phyloP scores from a whole-genome alignment of 2,329 filamentous ascomycete genomes.

The Coccinonectria pachysandricola region DNA sequence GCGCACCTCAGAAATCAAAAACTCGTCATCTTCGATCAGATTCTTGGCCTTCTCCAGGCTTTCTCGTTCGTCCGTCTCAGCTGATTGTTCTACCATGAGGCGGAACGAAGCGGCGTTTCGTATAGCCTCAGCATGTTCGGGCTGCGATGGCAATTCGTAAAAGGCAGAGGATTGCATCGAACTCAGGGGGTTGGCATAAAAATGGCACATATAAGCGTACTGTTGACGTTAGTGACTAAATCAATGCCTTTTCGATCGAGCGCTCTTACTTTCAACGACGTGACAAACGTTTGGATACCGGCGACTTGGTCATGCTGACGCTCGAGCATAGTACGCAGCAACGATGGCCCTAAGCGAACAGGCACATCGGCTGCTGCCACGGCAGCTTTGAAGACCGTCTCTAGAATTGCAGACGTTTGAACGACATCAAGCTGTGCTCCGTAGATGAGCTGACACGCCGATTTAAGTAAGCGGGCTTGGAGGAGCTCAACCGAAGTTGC shows the following conservation, averaged over 20 bases:
- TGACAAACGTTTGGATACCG: slow-evolving; percentile 62
- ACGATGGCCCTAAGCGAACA: slow-evolving; percentile 51
- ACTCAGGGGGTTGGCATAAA: slow-evolving; percentile 67
- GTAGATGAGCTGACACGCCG: slow-evolving; percentile 54
- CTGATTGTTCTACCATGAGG: slow-evolving; percentile 35
- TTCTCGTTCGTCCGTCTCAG: slow-evolving; percentile 32
- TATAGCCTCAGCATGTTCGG: slow-evolving; percentile 55
- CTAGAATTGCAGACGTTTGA: slow-evolving; percentile 59
- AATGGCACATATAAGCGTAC: slow-evolving; percentile 82
- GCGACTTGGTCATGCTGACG: slow-evolving; percentile 69
- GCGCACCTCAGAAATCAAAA: slow-evolving; percentile 37
- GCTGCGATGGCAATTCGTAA: slow-evolving; percentile 32
- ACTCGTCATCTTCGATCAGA: slow-evolving; percentile 50
- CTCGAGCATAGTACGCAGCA: slow-evolving; percentile 55
- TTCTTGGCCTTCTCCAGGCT: slow-evolving; percentile 32
- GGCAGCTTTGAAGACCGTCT: slow-evolving; percentile 58
- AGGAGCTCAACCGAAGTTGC: slow-evolving; percentile 75
- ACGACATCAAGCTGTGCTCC: slow-evolving; percentile 70
- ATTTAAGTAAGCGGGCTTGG: slow-evolving; percentile 61
- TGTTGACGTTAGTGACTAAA: slow-evolving; percentile 23
- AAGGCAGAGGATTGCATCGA: slow-evolving; percentile 39
- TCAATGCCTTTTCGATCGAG: neutral
- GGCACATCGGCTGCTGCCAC: slow-evolving; percentile 47
- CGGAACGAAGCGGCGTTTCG: slow-evolving; percentile 62
- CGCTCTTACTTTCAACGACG: slow-evolving; percentile 51